These are phyloP conservation scores for Cryptomeria japonica DNA, from an alignment of 75 land plant genomes.

Conservation along the genomic window DNA sequence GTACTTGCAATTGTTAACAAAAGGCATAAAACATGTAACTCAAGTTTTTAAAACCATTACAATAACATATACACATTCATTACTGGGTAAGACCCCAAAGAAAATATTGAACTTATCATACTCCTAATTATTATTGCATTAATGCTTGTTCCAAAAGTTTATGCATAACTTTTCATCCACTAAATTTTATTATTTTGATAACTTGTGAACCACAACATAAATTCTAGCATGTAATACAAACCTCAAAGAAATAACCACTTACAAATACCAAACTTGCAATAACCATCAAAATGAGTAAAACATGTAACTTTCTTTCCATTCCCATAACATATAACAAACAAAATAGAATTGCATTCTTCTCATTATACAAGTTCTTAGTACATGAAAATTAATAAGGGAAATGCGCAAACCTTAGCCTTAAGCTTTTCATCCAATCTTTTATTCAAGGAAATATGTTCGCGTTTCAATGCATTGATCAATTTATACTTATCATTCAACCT, in stretches of 20 bases:
- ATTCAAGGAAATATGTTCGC: constrained; percentile 38
- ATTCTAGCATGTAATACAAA: background rate
- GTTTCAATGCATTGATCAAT: constrained; percentile 35
- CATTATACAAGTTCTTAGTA: background rate
- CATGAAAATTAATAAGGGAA: background rate
- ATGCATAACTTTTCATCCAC: no score
- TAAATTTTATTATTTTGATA: no score
- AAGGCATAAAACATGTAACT: no score
- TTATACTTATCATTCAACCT: constrained; percentile 63
- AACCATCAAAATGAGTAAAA: background rate
- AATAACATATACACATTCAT: no score
- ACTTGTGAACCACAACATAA: background rate
- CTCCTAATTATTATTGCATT: background rate
- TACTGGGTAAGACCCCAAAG: background rate
- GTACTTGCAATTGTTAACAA: no score
- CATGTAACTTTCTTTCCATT: background rate
- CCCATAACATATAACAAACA: background rate
- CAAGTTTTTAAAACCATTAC: no score
- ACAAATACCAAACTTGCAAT: background rate
- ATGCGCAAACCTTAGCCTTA: constrained; percentile 55
- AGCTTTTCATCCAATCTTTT: constrained; percentile 44
- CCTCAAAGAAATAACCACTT: background rate
- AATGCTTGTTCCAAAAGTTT: background rate
- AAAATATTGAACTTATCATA: no score
- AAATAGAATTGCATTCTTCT: background rate